phyloP scores from a whole-genome alignment of 2,329 filamentous ascomycete genomes.

The Aureobasidium namibiae region DNA sequence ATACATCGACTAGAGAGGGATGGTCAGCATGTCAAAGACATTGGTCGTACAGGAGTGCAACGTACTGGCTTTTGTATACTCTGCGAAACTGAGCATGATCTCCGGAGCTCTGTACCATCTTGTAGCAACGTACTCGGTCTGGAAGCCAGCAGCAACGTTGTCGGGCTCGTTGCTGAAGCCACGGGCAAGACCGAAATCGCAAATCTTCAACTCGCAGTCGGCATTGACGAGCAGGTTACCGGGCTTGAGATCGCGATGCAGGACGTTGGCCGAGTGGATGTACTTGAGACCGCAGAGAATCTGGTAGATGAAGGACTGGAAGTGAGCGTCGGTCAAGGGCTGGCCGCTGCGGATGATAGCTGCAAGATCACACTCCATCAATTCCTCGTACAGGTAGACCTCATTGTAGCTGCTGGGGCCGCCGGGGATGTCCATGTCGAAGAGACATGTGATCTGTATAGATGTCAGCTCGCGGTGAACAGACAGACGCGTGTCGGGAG shows the following conservation, averaged over 20 bases:
- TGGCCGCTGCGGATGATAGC: constrained; percentile 97
- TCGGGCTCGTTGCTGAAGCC: constrained; percentile 96
- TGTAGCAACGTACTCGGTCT: constrained; percentile 98
- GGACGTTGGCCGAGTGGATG: constrained; percentile 95
- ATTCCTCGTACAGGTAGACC: constrained; percentile 96
- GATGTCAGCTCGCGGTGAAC: constrained; percentile 2
- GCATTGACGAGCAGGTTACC: constrained; percentile 96
- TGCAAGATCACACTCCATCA: constrained; percentile 98
- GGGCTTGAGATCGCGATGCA: constrained; percentile 94
- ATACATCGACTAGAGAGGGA: constrained; percentile 71
- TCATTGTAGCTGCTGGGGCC: constrained; percentile 93
- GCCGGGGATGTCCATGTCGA: constrained; percentile 98
- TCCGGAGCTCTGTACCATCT: constrained; percentile 98
- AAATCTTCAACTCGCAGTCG: constrained; percentile 98
- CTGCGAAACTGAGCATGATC: constrained; percentile 99
- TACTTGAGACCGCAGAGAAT: constrained; percentile 98
- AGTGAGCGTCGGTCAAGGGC: constrained; percentile 94
- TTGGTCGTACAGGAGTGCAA: constrained; percentile 26
- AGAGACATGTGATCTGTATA: constrained; percentile 86
- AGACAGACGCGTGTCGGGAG: not conserved
- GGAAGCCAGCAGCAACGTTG: constrained; percentile 76
- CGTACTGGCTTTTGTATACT: constrained; percentile 99
- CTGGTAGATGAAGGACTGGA: constrained; percentile 99
- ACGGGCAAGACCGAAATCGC: constrained; percentile 91
- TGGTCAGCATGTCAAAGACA: constrained; percentile 11